Conservation (phyloP, 768 basidiomycete species). For the Auricularia heimuer region DNA sequence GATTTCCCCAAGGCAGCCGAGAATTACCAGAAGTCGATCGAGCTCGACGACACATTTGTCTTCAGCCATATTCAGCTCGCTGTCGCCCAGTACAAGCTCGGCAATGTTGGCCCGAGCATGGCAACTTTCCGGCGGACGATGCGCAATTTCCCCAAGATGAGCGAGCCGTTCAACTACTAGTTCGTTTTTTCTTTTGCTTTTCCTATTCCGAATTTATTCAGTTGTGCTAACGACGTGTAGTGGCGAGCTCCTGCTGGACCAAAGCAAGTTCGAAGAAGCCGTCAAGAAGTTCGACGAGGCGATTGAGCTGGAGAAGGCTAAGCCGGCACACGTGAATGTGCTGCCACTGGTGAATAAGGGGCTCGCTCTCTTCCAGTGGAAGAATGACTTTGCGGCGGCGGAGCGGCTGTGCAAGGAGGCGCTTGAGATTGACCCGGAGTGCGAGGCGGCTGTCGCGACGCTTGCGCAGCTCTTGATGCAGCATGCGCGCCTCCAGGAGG, state of each 20-base stretch:
- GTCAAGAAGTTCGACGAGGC: slow-evolving; percentile 90
- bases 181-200: slow-evolving; percentile 29
- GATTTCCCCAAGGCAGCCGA: slow-evolving; percentile 77
- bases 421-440: slow-evolving; percentile 78
- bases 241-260: slow-evolving; percentile 90
- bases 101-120: slow-evolving; percentile 71
- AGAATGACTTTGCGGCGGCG: slow-evolving; percentile 75
- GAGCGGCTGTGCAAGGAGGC: slow-evolving; percentile 85
- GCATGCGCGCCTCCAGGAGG: slow-evolving; percentile 79
- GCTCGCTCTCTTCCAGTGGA: slow-evolving; percentile 93
- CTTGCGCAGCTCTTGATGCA: slow-evolving; percentile 89
- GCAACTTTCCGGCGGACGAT: slow-evolving; percentile 82
- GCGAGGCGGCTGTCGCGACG: slow-evolving; percentile 93
- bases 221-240: slow-evolving; percentile 28
- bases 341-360: slow-evolving; percentile 95
- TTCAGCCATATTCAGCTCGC: slow-evolving; percentile 97
- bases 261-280: slow-evolving; percentile 77
- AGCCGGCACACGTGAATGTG: slow-evolving; percentile 60
- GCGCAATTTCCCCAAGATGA: slow-evolving; percentile 72
- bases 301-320: slow-evolving; percentile 74
- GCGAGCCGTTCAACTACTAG: slow-evolving; percentile 95
- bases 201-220: too few relatives aligned
- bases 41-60: slow-evolving; percentile 79
- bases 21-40: slow-evolving; percentile 86
- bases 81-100: slow-evolving; percentile 92